Percentiles rank a stretch among this genome's conserved stretches.
phyloP scores from a whole-genome alignment of 371 early-diverging fungal genomes.

The Batkoa obscura region DNA sequence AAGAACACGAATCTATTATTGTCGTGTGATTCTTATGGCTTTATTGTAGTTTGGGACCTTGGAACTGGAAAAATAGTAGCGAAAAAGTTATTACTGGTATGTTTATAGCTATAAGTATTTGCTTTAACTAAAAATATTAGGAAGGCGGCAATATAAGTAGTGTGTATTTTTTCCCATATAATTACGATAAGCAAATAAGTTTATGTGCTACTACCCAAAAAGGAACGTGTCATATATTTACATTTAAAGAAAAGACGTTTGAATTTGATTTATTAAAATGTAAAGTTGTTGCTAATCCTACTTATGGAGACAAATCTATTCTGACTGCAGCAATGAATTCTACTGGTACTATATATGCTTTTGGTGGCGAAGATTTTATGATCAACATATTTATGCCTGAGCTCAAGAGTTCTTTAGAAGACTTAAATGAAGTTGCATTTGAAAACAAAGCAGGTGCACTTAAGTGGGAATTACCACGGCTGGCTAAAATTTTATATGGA shows the following conservation, averaged over 20 bases:
- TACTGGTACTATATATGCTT: background rate
- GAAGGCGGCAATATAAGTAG: background rate
- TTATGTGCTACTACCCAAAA: background rate
- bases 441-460: background rate
- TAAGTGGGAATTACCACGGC: background rate
- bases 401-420: background rate
- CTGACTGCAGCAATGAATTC: background rate
- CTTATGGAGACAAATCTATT: no score
- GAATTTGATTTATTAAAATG: no score
- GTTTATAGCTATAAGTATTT: no score
- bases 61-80: background rate
- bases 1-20: background rate
- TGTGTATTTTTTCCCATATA: background rate
- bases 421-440: background rate
- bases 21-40: background rate
- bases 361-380: slow-evolving; percentile 1
- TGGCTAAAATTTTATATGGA: background rate
- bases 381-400: background rate
- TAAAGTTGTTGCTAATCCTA: no score
- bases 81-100: background rate
- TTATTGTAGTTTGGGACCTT: background rate
- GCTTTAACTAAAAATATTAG: no score
- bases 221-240: background rate
- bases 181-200: background rate
- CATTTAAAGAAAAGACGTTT: no score